Conservation (phyloP, 495 filamentous ascomycete species). For the Aspergillus diversus region DNA sequence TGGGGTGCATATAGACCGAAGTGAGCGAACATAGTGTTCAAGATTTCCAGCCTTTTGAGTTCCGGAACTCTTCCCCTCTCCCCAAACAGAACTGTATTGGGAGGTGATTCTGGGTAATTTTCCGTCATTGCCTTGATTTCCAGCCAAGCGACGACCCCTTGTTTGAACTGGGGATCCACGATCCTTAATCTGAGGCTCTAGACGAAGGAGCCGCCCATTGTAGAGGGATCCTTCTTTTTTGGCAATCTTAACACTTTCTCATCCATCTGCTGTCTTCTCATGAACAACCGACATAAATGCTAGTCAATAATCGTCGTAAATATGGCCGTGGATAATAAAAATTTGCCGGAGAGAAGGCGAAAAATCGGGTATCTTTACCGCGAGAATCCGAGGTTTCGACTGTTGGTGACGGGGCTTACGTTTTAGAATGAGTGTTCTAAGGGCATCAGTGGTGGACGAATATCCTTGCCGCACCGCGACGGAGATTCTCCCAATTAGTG, state of each 20-base stretch:
- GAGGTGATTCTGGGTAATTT: no score
- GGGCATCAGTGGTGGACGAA: conserved; percentile 3
- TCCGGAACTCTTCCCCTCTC: no score
- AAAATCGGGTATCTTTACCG: conserved; percentile 8
- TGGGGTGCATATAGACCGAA: neutral
- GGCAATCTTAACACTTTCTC: neutral
- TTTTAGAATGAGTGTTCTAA: neutral
- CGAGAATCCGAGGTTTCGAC: conserved; percentile 9
- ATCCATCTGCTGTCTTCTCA: neutral
- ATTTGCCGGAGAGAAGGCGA: neutral
- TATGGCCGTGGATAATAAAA: neutral
- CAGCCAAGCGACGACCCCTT: neutral
- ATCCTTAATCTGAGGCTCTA: neutral
- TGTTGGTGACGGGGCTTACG: neutral
- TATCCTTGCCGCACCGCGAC: neutral
- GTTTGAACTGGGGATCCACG: neutral
- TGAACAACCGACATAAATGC: neutral
- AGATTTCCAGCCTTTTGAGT: neutral
- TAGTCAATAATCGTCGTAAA: neutral
- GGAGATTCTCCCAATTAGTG: neutral
- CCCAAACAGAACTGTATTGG: no score
- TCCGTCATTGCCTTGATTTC: no score
- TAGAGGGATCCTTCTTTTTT: neutral
- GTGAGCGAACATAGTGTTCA: neutral
- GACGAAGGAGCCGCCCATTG: neutral